Percentiles rank a stretch among this genome's conserved stretches.
These are phyloP conservation scores for Alliaria petiolata DNA, from an alignment of 345 rosid species.

Conservation along the genomic window DNA sequence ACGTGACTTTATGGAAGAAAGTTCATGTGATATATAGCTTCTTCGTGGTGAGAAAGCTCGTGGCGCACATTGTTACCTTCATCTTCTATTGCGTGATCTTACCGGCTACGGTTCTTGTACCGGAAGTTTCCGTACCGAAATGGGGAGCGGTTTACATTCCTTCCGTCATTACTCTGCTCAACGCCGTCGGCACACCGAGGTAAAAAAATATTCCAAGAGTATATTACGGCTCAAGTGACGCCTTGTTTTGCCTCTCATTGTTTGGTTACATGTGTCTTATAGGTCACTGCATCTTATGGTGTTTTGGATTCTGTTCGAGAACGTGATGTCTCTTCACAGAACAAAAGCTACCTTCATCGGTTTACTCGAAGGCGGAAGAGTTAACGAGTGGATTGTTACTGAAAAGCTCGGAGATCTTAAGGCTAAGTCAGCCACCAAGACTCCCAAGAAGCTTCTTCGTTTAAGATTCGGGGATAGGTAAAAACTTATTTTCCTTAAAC, in stretches of 20 bases:
- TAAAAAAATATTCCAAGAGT: conserved; percentile 3
- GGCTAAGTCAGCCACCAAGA: conserved; percentile 46
- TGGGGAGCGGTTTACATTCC: conserved; percentile 97
- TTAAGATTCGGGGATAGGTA: conserved; percentile 76
- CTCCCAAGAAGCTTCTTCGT: conserved; percentile 53
- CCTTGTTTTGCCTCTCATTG: neutral
- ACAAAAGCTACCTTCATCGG: conserved; percentile 92
- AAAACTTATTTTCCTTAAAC: too few relatives aligned
- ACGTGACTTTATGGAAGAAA: conserved; percentile 84
- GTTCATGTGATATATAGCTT: conserved; percentile 92
- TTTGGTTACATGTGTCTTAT: conserved; percentile 13
- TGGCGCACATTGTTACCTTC: conserved; percentile 85
- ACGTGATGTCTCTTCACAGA: conserved; percentile 90
- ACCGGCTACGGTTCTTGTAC: conserved; percentile 88
- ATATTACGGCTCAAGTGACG: conserved; percentile 6
- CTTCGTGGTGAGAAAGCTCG: conserved; percentile 78
- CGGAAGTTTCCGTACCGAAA: conserved; percentile 82
- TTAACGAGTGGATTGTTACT: conserved; percentile 96
- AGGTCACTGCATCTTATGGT: conserved; percentile 83
- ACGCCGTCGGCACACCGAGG: conserved; percentile 98
- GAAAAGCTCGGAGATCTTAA: conserved; percentile 88
- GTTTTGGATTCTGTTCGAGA: conserved; percentile 97
- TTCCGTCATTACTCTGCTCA: conserved; percentile 67
- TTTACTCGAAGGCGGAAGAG: conserved; percentile 78
- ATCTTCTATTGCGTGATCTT: conserved; percentile 75